Evolutionary conservation across 768 basidiomycete genomes (phyloP), one percentile per base, ranked within the genome.

Genomic region (Antrodiella citrinella): DNA sequence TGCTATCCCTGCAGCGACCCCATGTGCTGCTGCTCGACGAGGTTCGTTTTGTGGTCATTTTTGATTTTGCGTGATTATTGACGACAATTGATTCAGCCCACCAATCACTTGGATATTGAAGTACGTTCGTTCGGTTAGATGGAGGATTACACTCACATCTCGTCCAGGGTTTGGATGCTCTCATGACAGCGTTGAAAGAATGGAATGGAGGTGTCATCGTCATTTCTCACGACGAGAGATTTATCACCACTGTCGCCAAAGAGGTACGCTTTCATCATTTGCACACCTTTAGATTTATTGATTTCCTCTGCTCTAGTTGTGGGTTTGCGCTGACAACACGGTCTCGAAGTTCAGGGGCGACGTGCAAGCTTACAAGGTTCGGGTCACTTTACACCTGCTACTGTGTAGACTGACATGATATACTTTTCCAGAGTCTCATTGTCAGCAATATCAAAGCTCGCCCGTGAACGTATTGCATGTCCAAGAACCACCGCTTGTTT

Each of bases 21-120:
- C 96, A 99, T 63, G 80, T 99, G 53, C 68, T 99, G 54, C 70
- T 98, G 55, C 78, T 99, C 48, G 96, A 99, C 66, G 96, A 99
- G 77, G 90, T 86, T 51, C 59, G 74, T 64, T 5, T 4, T 21
- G n/a, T 49, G 25, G 44, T 4, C 46, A n/a, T 38, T 3, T 10
- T 26, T 18, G 30, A 53, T 12, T 44, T 24, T 23, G 20, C 3
- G 41, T 48, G 4, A 11, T 44, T 12, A 24, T 26, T 12, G 38
- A 21, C 13, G 43, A 18, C 19, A 4, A 30, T 23, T 2, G 45
- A n/a, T n/a, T n/a, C 25, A 54, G 85, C 92, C 92, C 50, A 92
- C 91, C 59, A 95, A 95, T 74, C 94, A 95, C 69, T 72, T 94
- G 62, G 93, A 95, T 86, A 91, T 94, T 53, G 90, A 91, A 74